These are phyloP conservation scores for Sonneratia caseolaris DNA, from an alignment of 345 rosid species.

Conservation along the genomic window DNA sequence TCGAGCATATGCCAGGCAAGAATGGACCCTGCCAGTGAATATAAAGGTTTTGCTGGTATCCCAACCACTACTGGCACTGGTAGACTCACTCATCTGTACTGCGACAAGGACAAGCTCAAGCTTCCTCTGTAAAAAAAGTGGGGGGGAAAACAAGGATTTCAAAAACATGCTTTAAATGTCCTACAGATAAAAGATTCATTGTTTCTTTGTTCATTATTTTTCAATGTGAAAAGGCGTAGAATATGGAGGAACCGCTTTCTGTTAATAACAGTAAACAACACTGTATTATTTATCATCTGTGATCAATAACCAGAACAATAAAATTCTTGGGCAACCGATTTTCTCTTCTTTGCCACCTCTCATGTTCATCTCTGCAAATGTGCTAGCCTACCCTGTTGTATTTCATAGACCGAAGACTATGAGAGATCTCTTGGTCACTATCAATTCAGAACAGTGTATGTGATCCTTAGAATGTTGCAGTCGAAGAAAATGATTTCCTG, in stretches of 20 bases:
- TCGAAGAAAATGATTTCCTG: too few species aligned
- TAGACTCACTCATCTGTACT: constrained; percentile 34
- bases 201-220: background rate
- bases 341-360: background rate
- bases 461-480: too few species aligned
- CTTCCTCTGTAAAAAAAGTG: background rate
- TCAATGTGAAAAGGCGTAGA: background rate
- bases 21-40: constrained; percentile 17
- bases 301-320: background rate
- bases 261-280: background rate
- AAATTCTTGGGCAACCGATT: background rate
- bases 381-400: too few species aligned
- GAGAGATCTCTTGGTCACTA: too few species aligned
- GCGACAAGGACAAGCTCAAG: constrained; percentile 21
- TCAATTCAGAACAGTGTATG: too few species aligned
- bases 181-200: background rate
- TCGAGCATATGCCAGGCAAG: constrained; percentile 52
- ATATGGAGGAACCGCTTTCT: background rate
- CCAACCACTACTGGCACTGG: constrained; percentile 36
- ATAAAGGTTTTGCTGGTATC: constrained; percentile 41
- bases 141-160: background rate
- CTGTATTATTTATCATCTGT: background rate
- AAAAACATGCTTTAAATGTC: background rate
- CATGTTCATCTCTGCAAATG: background rate
- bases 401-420: too few species aligned